Conservation (phyloP, 352 stramenopile genomes). For the Elongisporangium senticosum region DNA sequence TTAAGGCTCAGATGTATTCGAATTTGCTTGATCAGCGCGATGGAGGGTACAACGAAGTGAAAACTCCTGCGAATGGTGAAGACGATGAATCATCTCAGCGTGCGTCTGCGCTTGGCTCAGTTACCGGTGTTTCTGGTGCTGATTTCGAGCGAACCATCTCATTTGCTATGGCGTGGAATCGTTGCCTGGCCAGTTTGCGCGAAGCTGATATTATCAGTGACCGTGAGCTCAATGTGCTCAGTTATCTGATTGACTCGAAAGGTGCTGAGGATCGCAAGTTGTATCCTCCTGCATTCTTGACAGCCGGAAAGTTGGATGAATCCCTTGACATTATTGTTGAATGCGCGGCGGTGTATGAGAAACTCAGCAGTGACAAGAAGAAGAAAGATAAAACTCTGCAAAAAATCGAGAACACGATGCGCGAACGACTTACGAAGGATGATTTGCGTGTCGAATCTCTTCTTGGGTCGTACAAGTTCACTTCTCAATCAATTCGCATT, state of each 20-base stretch:
- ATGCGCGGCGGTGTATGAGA: constrained; percentile 74
- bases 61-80: constrained; percentile 57
- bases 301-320: constrained; percentile 82
- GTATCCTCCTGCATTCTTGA: constrained; percentile 83
- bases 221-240: constrained; percentile 80
- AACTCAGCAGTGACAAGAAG: constrained; percentile 83
- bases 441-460: constrained; percentile 79
- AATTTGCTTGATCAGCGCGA: constrained; percentile 58
- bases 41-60: constrained; percentile 56
- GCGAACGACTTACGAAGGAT: constrained; percentile 78
- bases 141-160: constrained; percentile 83
- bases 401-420: constrained; percentile 85
- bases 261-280: constrained; percentile 68
- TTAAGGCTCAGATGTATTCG: constrained; percentile 83
- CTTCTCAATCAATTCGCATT: constrained; percentile 72
- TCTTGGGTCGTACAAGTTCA: constrained; percentile 85
- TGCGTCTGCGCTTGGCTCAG: constrained; percentile 56
- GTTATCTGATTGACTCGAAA: constrained; percentile 83
- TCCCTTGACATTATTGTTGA: constrained; percentile 83
- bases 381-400: constrained; percentile 86
- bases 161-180: constrained; percentile 87
- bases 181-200: constrained; percentile 63
- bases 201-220: constrained; percentile 82
- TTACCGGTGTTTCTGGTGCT: constrained; percentile 71
- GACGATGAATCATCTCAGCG: constrained; percentile 48